These are phyloP conservation scores for Salvia splendens DNA, from an alignment of 257 asterid species.

Conservation along the genomic window DNA sequence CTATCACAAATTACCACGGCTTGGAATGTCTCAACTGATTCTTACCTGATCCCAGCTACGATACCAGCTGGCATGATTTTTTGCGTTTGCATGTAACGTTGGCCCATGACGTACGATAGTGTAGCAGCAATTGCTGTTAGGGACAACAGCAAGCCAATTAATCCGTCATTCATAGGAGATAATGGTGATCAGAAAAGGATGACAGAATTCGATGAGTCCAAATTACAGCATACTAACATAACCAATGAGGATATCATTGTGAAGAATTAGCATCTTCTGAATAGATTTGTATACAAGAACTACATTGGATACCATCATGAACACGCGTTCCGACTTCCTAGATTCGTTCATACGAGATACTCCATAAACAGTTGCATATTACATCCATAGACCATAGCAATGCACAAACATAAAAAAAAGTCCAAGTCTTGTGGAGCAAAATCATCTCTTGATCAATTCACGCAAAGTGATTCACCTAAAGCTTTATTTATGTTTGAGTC, in stretches of 20 bases:
- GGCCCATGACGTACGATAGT: slow-evolving; percentile 81
- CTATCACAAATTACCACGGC: slow-evolving; percentile 4
- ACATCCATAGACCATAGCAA: not conserved
- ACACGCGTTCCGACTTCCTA: not conserved
- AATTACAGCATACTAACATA: slow-evolving; percentile 1
- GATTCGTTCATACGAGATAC: not conserved
- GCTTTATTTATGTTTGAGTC: not conserved
- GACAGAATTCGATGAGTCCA: not conserved
- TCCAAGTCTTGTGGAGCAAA: slow-evolving; percentile 11
- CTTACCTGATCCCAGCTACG: slow-evolving; percentile 91
- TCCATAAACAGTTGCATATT: not conserved
- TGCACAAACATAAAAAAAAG: not conserved
- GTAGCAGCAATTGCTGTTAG: slow-evolving; percentile 67
- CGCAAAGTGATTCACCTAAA: not conserved
- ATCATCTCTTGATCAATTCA: not conserved
- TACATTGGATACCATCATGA: not conserved
- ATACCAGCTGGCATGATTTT: slow-evolving; percentile 97
- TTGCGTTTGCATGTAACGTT: slow-evolving; percentile 72
- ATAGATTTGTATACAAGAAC: not conserved
- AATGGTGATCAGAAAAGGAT: not conserved
- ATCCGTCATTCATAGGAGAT: not conserved
- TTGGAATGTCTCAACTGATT: not conserved
- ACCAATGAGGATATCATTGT: not conserved
- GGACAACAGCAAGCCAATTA: slow-evolving; percentile 11
- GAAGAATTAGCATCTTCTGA: not conserved